A percentile compares a stretch with the other conserved stretches of the same genome.
These are phyloP conservation scores for Glomus cerebriforme DNA, from an alignment of 192 early-diverging fungal genomes.

Conservation along the genomic window DNA sequence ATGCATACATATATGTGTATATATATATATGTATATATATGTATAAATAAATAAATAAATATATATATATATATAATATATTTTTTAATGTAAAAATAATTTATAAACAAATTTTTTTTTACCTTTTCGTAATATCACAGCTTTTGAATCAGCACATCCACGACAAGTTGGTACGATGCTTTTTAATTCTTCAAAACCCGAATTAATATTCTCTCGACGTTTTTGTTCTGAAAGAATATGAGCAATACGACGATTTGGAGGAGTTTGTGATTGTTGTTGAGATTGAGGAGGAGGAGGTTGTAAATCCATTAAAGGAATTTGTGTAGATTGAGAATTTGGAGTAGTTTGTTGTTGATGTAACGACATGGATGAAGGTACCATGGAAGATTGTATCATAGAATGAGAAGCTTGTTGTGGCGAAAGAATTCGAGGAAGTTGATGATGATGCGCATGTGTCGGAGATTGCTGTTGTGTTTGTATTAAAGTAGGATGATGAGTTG, in stretches of 20 bases:
- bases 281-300: background rate
- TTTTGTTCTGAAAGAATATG: constrained; percentile 48
- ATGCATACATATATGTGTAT: too few relatives aligned
- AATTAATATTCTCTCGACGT: constrained; percentile 46
- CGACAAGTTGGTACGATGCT: constrained; percentile 38
- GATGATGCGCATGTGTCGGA: too few relatives aligned
- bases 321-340: too few relatives aligned
- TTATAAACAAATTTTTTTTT: background rate
- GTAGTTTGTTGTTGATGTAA: too few relatives aligned
- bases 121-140: constrained; percentile 45
- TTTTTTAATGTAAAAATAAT: background rate
- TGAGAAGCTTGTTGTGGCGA: too few relatives aligned
- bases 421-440: too few relatives aligned
- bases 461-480: too few relatives aligned
- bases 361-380: too few relatives aligned
- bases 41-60: background rate
- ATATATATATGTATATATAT: too few relatives aligned
- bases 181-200: constrained; percentile 45
- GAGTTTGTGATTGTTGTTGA: background rate
- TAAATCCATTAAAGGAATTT: too few relatives aligned
- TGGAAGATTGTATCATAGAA: too few relatives aligned
- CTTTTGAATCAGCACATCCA: constrained; percentile 48
- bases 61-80: background rate
- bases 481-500: too few relatives aligned
- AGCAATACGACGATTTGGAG: constrained; percentile 41